Conservation (phyloP, 1,284 basidiomycete genomes). For the Sutorius eximius region DNA sequence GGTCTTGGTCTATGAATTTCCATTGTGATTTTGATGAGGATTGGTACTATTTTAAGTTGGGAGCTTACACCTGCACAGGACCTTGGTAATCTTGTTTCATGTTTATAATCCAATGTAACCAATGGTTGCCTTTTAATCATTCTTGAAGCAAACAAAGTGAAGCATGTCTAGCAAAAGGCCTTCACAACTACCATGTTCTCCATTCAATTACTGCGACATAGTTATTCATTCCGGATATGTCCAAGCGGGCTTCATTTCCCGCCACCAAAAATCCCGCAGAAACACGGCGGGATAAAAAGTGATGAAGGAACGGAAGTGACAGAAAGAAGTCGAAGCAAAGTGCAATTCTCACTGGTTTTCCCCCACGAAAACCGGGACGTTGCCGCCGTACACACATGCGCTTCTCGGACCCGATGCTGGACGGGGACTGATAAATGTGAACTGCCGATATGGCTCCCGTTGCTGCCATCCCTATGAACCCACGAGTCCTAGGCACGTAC, state of each 20-base stretch:
- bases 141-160: too few species aligned
- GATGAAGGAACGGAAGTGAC: too few species aligned
- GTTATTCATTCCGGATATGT: background rate
- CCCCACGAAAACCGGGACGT: background rate
- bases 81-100: too few species aligned
- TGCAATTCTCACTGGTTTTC: background rate
- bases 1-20: too few species aligned
- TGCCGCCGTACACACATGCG: background rate
- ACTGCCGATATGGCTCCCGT: background rate
- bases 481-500: background rate
- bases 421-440: background rate
- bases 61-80: too few species aligned
- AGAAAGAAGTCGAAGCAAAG: background rate
- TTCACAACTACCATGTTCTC: background rate
- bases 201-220: background rate
- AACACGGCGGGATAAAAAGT: background rate
- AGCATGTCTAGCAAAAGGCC: too few species aligned
- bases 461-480: background rate
- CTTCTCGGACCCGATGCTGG: background rate
- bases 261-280: background rate
- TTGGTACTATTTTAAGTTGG: too few species aligned
- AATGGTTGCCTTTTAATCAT: too few species aligned
- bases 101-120: too few species aligned
- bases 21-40: too few species aligned
- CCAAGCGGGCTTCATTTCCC: background rate